Evolutionary conservation across 768 basidiomycete genomes (phyloP), one percentile per base, ranked within the genome.

Genomic region (Mycena latifolia): DNA sequence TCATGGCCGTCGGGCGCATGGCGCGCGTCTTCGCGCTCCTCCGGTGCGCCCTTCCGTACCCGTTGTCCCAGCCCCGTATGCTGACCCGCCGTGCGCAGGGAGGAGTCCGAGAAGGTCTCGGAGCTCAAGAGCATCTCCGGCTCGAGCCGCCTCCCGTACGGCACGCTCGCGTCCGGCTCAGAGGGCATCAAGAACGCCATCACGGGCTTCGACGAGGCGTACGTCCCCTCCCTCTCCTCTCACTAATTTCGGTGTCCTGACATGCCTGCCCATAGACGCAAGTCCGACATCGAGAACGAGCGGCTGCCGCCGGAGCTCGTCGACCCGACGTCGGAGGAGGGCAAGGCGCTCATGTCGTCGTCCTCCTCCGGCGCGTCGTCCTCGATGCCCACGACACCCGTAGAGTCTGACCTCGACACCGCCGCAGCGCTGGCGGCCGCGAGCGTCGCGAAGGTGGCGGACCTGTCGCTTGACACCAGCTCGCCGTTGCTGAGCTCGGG

Each of bases 241-340:
- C 18, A 33, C 15, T 25, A n/a, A n/a, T n/a, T 15, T 28, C 22
- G 45, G n/a, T 45, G 29, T n/a, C 22, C 54, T 25, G 35, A 31
- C 20, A 41, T 33, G 25, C 37, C 39, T 47, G 39, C 69, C n/a
- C n/a, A n/a, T n/a, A 96, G 95, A 33, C 95, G 96, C 65, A 96
- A 96, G 80, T 95, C 93, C 50, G 98, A 99, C 82, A 98, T 99
- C 71, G 97, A 99, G 81, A 99, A 99, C 80, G 98, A 99, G 79
- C 92, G 96, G 37, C 83, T 99, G 18, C 98, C 97, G 5, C 96
- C 97, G 2, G 95, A 98, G 18, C 85, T 99, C 27, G 92, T 95
- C 76, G 96, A 98, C 74, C 90, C 89, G 10, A 80, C 85, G 69
- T 90, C 88, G 12, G 87, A 87, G 66, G 89, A 92, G 78, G 91